Percentiles rank a stretch among this genome's conserved stretches.
phyloP scores from a whole-genome alignment of 176 grass and related monocot species.

The Triticum dicoccoides region DNA sequence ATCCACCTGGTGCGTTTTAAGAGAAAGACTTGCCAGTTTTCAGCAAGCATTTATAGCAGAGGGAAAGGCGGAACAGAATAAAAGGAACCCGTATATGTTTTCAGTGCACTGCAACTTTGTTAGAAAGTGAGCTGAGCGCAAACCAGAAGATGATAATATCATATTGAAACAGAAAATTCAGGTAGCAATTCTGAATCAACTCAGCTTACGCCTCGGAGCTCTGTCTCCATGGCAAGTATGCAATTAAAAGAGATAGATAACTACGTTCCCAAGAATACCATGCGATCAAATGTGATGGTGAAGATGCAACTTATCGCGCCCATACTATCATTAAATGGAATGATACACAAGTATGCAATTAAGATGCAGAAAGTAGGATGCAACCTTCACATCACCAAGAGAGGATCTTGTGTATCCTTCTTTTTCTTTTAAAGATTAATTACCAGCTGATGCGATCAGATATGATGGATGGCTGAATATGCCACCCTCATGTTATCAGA shows the following conservation, averaged over 20 bases:
- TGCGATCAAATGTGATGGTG: background rate
- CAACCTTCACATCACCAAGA: background rate
- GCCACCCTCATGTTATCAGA: background rate
- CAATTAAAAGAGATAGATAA: background rate
- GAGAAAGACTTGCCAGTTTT: background rate
- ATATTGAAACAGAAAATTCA: background rate
- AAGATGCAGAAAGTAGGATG: background rate
- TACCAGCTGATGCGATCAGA: slow-evolving; percentile 11
- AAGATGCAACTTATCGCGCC: background rate
- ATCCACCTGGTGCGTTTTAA: background rate
- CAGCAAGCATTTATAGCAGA: background rate
- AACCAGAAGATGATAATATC: background rate
- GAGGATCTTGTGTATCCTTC: background rate
- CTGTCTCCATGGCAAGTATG: slow-evolving; percentile 6
- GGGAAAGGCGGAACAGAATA: background rate
- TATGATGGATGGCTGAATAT: slow-evolving; percentile 1
- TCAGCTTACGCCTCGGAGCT: background rate
- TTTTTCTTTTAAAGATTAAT: background rate
- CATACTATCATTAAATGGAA: background rate
- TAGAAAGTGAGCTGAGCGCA: background rate
- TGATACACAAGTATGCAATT: background rate
- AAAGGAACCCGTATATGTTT: background rate
- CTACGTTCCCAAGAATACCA: background rate
- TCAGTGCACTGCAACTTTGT: background rate
- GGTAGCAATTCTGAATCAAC: background rate